Evolutionary conservation across 2,329 filamentous ascomycete genomes (phyloP), one percentile per base, ranked within the genome.

Genomic region (Ustilaginoidea virens): DNA sequence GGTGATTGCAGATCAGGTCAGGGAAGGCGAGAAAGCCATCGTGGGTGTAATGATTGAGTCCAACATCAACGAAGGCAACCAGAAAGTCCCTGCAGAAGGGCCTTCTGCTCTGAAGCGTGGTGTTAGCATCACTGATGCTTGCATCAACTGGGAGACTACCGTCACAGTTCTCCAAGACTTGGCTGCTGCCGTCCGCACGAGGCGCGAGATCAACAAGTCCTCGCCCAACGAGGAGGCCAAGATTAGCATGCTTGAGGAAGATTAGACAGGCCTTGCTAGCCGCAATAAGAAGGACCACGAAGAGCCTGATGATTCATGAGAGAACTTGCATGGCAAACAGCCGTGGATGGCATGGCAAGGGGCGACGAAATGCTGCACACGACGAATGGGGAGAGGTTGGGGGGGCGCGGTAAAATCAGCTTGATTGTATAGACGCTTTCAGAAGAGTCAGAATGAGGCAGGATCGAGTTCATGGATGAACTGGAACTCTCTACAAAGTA

Each of bases 1-100:
- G 52, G 67, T 66, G 29, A 63, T 98, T 36, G 78, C 69, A 18
- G 81, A 92, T 31, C 87, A 98, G 61, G 66, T 98, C 39, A 74
- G 79, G 29, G 75, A 79, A 39, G 87, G 87, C 34, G 82, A 98
- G 61, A 77, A 72, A 34, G 77, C 73, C 39, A 92, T 98, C 45
- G 71, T 96, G 39, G 90, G 86, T 51, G 83, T 96, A 49, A 98
- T 98, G 87, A 92, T 98, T 44, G 87, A 98, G 64, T 93, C 83
- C 48, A 87, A 96, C 60, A 87, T 96, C 65, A 74, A 87, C 55
- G 90, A 93, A 60, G 69, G 73, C 40, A 82, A 76, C 64, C 79
- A 85, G 50, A 93, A 93, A 63, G 81, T 92, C 1, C 83, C 85
- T 1, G 54, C 74, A 1, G 82, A 92, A 55, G 87, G 86, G 7